Base-by-base conservation (phyloP, 1,284 basidiomycete species). In the Dichomitus squalens region DNA sequence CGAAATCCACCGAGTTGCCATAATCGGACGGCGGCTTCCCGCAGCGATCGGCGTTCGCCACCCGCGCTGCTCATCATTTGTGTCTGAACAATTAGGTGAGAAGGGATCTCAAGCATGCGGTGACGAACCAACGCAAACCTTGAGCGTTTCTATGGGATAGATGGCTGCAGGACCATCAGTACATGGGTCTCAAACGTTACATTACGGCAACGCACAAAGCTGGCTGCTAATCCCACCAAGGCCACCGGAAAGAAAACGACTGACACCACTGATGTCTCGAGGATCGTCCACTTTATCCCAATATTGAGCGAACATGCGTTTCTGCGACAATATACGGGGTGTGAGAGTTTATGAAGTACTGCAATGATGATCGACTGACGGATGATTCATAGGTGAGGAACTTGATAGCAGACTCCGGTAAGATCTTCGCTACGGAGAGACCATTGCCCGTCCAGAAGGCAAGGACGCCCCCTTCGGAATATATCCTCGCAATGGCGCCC, bases 381-480 rank as follows among this genome's bases (percentile, higher is more conserved):
- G 92, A 87, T 61, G 93, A 92, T 75, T 99, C 97, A 74, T 98
- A 99, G 7, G 92, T 76, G 66, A 97, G 87, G 76, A 99, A 99
- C 75, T 98, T 99, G 83, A 99, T 98, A 18, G 97, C 97, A 41
- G 92, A 95, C 78, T 98, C 96, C 31, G 90, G 96, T 66, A 98
- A 92, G 65, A 99, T 98, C 78, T 99, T 99, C 54, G 88, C 82
- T 38, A 95, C 88, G 18, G 86, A 89, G 34, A 91, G 76, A 33
- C 88, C 91, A 68, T 93, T 92, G 14, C 90, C 90, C 44, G 89
- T 93, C 96, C 97, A 99, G 73, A 99, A 99, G 2, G 90, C 93
- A 44, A 87, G 79, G 14, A 98, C 66, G 3, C 97, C 96, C 18
- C 95, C 95, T 72, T 95, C 89, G 3, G 83, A 76, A 73, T 96